A percentile compares a stretch with the other conserved stretches of the same genome.
Conservation (phyloP, 768 basidiomycete genomes). For the Clathrus columnatus region DNA sequence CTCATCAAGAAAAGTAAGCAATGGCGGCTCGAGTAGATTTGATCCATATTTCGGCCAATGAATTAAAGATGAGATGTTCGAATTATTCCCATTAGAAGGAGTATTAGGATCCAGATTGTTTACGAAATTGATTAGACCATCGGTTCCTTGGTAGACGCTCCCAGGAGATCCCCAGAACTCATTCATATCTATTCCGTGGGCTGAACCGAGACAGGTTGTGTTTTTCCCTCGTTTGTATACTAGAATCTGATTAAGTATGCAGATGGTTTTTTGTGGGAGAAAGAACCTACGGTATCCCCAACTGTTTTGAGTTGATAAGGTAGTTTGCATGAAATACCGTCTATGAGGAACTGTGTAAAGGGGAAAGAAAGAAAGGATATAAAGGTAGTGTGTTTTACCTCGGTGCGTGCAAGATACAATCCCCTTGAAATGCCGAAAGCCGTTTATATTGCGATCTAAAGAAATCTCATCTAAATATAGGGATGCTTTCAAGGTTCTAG, state of each 20-base stretch:
- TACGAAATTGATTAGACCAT: conserved; percentile 39
- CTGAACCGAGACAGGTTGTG: conserved; percentile 35
- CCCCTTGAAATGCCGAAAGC: conserved; percentile 41
- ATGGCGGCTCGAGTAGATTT: conserved; percentile 19
- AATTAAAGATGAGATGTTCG: conserved; percentile 18
- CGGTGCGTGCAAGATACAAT: conserved; percentile 42
- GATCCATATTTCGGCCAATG: conserved; percentile 38
- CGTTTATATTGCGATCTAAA: conserved; percentile 39
- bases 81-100: background rate
- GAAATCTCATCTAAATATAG: background rate
- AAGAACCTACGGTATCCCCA: conserved; percentile 34
- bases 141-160: conserved; percentile 26
- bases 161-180: conserved; percentile 30
- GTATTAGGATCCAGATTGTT: conserved; percentile 38
- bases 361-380: background rate
- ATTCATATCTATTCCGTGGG: conserved; percentile 35
- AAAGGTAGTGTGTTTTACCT: conserved; percentile 19
- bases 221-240: conserved; percentile 40
- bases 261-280: background rate
- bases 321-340: conserved; percentile 31
- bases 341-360: too few relatives aligned
- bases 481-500: background rate
- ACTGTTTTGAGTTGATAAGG: conserved; percentile 29
- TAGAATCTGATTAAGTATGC: conserved; percentile 11
- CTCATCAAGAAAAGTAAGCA: conserved; percentile 33